A percentile compares a stretch with the other conserved stretches of the same genome.
Conservation (phyloP, 2,329 filamentous ascomycete species). For the Trichoderma sp. region DNA sequence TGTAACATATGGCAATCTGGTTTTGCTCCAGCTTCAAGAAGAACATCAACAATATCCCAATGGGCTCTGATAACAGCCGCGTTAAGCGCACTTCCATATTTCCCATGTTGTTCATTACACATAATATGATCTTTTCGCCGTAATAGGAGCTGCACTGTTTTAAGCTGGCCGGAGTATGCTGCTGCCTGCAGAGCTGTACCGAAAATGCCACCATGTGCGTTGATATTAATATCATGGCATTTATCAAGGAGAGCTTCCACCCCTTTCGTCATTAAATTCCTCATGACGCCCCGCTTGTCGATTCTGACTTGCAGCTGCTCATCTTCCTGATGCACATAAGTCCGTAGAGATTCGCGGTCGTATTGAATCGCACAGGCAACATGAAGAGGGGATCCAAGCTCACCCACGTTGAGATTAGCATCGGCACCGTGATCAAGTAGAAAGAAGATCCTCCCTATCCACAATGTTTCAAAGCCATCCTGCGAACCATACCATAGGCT, state of each 20-base stretch:
- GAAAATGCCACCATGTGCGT: neutral
- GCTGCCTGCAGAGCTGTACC: neutral
- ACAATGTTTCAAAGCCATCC: neutral
- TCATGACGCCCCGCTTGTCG: neutral
- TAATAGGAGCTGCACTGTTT: neutral
- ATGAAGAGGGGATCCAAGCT: slow-evolving; percentile 20
- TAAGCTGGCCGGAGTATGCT: neutral
- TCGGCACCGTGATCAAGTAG: slow-evolving; percentile 13
- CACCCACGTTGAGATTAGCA: neutral
- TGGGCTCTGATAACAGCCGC: slow-evolving; percentile 12
- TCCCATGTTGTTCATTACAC: neutral
- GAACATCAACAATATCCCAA: slow-evolving; percentile 16
- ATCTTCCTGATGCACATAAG: neutral
- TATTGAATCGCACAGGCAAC: slow-evolving; percentile 5
- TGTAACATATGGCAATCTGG: slow-evolving; percentile 1
- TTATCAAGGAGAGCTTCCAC: neutral
- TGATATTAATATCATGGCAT: neutral
- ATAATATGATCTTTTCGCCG: neutral
- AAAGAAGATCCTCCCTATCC: neutral
- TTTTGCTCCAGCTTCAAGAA: slow-evolving; percentile 16
- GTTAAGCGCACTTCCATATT: slow-evolving; percentile 6
- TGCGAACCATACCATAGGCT: neutral
- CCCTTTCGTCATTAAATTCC: neutral
- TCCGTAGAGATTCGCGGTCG: neutral
- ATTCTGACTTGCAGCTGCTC: neutral